Evolutionary conservation across 1,284 basidiomycete genomes (phyloP).

Genomic region (Rhodotorula glutinis): DNA sequence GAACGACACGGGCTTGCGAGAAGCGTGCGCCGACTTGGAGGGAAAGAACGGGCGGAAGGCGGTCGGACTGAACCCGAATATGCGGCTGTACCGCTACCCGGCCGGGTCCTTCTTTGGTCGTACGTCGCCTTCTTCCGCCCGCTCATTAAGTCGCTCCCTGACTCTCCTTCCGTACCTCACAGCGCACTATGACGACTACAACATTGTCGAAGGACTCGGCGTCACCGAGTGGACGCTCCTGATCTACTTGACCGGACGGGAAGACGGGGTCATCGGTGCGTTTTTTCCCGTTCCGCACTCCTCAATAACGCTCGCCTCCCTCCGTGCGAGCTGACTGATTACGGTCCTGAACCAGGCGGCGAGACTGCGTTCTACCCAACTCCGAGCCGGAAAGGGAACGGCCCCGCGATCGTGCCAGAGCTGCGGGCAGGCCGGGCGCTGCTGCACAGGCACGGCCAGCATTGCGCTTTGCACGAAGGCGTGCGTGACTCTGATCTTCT

Average conservation of each 20-base stretch:
- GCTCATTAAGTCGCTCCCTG: neutral
- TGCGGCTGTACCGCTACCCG: slow-evolving; percentile 49
- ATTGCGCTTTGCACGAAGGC: slow-evolving; percentile 75
- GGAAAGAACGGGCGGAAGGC: slow-evolving; percentile 16
- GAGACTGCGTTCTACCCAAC: slow-evolving; percentile 70
- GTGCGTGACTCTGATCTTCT: slow-evolving; percentile 53
- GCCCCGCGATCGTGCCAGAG: slow-evolving; percentile 56
- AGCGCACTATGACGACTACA: slow-evolving; percentile 69
- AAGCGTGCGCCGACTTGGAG: slow-evolving; percentile 2
- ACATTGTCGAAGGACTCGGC: slow-evolving; percentile 51
- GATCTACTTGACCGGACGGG: slow-evolving; percentile 67
- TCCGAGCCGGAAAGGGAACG: slow-evolving; percentile 38
- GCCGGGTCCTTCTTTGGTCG: slow-evolving; percentile 44
- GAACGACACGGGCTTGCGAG: slow-evolving; percentile 31
- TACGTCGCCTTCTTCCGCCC: slow-evolving; percentile 38
- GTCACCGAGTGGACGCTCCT: slow-evolving; percentile 73
- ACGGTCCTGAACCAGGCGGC: too few relatives aligned
- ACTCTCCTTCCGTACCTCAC: slow-evolving; percentile 49
- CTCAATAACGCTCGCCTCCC: too few relatives aligned
- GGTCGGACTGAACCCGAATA: slow-evolving; percentile 48
- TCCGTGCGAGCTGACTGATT: too few relatives aligned
- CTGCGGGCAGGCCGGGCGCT: slow-evolving; percentile 66
- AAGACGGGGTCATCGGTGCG: slow-evolving; percentile 60
- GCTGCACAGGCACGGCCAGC: slow-evolving; percentile 68
- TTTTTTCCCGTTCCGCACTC: neutral